phyloP scores from a whole-genome alignment of 192 early-diverging fungal species.

The Dissophora globulifera region DNA sequence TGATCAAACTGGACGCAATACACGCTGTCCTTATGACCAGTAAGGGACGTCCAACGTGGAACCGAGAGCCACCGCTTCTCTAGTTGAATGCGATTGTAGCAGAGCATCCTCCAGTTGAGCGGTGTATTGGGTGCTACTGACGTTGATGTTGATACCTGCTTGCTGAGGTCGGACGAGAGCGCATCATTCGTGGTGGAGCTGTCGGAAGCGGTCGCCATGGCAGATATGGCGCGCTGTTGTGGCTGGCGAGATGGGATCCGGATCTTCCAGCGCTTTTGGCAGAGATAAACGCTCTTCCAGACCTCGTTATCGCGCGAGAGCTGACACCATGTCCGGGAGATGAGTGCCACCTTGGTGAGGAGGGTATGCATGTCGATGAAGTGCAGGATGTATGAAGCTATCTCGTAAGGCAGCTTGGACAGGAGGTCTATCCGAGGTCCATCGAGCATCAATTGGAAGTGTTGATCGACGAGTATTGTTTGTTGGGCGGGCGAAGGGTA shows the following conservation, averaged over 20 bases:
- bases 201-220: background rate
- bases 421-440: slow-evolving; percentile 64
- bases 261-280: slow-evolving; percentile 65
- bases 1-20: slow-evolving; percentile 92
- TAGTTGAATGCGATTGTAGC: slow-evolving; percentile 70
- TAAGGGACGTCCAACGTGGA: slow-evolving; percentile 63
- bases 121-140: background rate
- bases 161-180: background rate
- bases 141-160: background rate
- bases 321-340: slow-evolving; percentile 75
- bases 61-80: slow-evolving; percentile 67
- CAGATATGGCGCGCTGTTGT: too few species aligned
- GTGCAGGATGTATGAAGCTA: slow-evolving; percentile 73
- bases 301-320: slow-evolving; percentile 75
- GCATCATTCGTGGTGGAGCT: slow-evolving; percentile 3
- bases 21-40: slow-evolving; percentile 87
- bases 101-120: slow-evolving; percentile 79
- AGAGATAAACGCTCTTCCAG: slow-evolving; percentile 74
- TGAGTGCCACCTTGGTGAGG: slow-evolving; percentile 68
- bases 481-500: slow-evolving; percentile 10
- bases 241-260: slow-evolving; percentile 35
- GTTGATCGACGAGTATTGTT: slow-evolving; percentile 22
- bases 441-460: slow-evolving; percentile 16
- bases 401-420: slow-evolving; percentile 75
- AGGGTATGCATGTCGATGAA: slow-evolving; percentile 72